These are phyloP conservation scores for Botrytis elliptica DNA, from an alignment of 2,329 filamentous ascomycete genomes.

Conservation along the genomic window DNA sequence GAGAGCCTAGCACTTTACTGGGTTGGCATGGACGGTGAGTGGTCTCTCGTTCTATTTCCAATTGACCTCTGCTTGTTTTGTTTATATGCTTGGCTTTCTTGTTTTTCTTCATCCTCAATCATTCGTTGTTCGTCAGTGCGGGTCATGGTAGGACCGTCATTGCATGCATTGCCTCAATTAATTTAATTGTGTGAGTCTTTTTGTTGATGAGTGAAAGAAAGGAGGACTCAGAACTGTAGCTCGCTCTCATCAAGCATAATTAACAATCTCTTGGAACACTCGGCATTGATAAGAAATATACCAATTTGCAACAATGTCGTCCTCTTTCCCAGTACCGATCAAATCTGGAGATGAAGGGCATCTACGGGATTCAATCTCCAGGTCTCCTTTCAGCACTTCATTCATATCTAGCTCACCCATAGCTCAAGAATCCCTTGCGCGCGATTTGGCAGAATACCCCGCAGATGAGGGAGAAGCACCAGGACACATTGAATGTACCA, in stretches of 20 bases:
- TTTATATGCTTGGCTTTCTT: not conserved
- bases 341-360: constrained; percentile 15
- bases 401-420: constrained; percentile 63
- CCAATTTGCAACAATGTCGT: constrained; percentile 33
- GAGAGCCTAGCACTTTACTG: not conserved
- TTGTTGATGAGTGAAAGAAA: not conserved
- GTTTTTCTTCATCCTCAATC: not conserved
- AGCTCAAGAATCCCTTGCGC: constrained; percentile 63
- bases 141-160: not conserved
- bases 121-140: not conserved
- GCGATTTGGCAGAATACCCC: constrained; percentile 64
- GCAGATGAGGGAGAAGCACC: constrained; percentile 52
- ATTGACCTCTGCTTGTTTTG: not conserved
- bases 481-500: constrained; percentile 43
- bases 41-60: not conserved
- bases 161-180: not conserved
- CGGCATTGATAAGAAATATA: not conserved
- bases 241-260: not conserved
- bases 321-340: constrained; percentile 33
- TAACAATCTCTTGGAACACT: not conserved
- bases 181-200: not conserved
- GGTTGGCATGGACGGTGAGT: constrained; percentile 2
- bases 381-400: constrained; percentile 43
- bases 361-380: constrained; percentile 31
- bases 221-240: not conserved